Base-by-base conservation (phyloP, 78 protist genomes). In the Tieghemostelium lacteum region DNA sequence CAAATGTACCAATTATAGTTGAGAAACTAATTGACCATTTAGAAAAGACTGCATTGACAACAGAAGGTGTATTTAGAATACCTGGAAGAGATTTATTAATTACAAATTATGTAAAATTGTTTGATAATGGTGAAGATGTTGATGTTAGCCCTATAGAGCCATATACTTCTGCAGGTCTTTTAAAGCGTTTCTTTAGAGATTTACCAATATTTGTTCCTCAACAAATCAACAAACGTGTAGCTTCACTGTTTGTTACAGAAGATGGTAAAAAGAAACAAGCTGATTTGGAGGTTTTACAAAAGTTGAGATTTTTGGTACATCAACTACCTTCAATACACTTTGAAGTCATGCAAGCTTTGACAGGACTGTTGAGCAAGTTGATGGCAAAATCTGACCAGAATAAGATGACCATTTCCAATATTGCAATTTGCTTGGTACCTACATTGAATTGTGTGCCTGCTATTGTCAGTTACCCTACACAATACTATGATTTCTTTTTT, bases 381-480 rank as follows among this genome's bases (percentile, higher is more conserved):
- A 73, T 83, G 58, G 10, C n/a, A 4, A 66, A 72, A 54, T 55
- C 71, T 8, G 91, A 66, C 20, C 64, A 83, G 33, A 83, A 83
- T 39, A 83, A 83, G 66, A 83, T 83, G 91, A 70, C 91, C 0
- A 63, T 83, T n/a, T 67, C 91, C 17, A 83, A 83, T 52, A 83
- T 83, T 29, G 91, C 91, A 1, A 83, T 83, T 45, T 83, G 91
- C 58, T 7, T 83, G 40, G 91, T 83, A 39, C 91, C 91, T 31
- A 83, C 91, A 1, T 24, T 83, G n/a, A 83, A 83, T 33, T 83
- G 91, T 58, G 91, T 83, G 5, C 91, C 91, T 19, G 91, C 91
- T n/a, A 83, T 83, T 14, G 91, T 83, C 0, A 83, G 78, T 14
- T 83, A 83, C 45, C 76, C 91, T 31, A 83, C 69, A 29, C 91